These are phyloP conservation scores for Piromyces sp. DNA, from an alignment of 192 early-diverging fungal genomes.

Conservation along the genomic window DNA sequence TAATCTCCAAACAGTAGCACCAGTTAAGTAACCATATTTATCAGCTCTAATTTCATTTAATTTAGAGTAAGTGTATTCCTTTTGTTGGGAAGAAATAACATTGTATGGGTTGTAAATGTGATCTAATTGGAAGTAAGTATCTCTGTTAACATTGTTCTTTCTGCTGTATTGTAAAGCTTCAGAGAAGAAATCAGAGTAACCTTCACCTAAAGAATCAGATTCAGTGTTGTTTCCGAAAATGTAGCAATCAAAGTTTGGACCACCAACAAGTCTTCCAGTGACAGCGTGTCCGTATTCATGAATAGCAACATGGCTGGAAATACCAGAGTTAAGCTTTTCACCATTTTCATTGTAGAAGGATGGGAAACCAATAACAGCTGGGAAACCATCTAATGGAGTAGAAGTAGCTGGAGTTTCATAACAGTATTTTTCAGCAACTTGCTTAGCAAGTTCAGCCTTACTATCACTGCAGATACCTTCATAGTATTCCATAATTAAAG, in stretches of 20 bases:
- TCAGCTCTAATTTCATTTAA: no score
- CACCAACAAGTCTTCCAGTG: slow-evolving; percentile 43
- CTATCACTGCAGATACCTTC: slow-evolving; percentile 80
- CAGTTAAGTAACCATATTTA: no score
- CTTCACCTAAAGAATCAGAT: slow-evolving; percentile 26
- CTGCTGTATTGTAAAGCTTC: no score
- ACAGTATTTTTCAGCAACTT: no score
- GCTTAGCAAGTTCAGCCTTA: slow-evolving; percentile 26
- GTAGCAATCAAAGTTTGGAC: slow-evolving; percentile 65
- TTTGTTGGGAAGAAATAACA: no score
- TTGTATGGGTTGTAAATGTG: no score
- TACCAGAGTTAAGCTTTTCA: no score
- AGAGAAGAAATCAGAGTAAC: slow-evolving; percentile 6
- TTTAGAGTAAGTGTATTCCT: slow-evolving; percentile 1
- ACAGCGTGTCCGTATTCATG: slow-evolving; percentile 50
- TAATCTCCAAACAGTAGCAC: no score
- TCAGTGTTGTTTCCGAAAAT: slow-evolving; percentile 44
- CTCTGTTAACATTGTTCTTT: no score
- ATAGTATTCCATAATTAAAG: slow-evolving; percentile 65
- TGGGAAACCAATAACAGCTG: background rate
- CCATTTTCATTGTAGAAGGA: background rate
- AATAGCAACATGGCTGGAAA: background rate
- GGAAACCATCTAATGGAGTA: no score
- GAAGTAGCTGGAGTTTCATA: no score
- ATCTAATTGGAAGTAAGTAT: no score